These are phyloP conservation scores for Lophium mytilinum DNA, from an alignment of 495 filamentous ascomycete genomes.

Conservation along the genomic window DNA sequence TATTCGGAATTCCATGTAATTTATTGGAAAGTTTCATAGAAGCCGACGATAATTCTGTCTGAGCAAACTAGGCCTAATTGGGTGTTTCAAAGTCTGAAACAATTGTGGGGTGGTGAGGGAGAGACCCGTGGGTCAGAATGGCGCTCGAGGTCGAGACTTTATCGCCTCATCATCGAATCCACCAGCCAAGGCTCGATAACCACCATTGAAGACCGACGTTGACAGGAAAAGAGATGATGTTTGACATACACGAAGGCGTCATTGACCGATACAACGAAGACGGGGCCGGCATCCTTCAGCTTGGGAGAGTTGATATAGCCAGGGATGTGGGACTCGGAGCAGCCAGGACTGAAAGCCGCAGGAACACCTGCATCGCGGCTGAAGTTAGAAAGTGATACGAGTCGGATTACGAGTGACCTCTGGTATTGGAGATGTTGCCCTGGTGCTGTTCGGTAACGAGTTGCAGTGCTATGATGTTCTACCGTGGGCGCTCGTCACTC, in stretches of 20 bases:
- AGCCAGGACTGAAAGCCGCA: slow-evolving; percentile 77
- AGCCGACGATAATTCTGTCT: neutral
- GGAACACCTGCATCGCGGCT: slow-evolving; percentile 50
- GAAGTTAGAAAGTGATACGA: too few species aligned
- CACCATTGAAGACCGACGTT: slow-evolving; percentile 4
- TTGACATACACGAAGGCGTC: slow-evolving; percentile 82
- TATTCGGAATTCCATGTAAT: neutral
- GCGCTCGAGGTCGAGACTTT: neutral
- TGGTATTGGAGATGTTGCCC: too few species aligned
- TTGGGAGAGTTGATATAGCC: slow-evolving; percentile 70
- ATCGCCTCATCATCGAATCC: too few species aligned
- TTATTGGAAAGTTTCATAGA: neutral
- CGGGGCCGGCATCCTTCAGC: slow-evolving; percentile 63
- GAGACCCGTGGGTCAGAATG: too few species aligned
- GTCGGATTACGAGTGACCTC: too few species aligned
- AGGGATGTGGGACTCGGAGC: slow-evolving; percentile 72
- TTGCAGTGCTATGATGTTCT: too few species aligned
- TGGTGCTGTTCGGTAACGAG: too few species aligned
- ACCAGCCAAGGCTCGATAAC: neutral
- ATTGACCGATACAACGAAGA: slow-evolving; percentile 88
- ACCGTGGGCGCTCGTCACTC: too few species aligned
- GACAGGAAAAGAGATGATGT: neutral
- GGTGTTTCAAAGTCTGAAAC: too few species aligned
- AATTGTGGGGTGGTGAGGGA: too few species aligned
- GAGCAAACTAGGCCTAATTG: too few species aligned